Conservation (phyloP, 176 grass and related monocot species). For the Tillandsia leiboldiana region DNA sequence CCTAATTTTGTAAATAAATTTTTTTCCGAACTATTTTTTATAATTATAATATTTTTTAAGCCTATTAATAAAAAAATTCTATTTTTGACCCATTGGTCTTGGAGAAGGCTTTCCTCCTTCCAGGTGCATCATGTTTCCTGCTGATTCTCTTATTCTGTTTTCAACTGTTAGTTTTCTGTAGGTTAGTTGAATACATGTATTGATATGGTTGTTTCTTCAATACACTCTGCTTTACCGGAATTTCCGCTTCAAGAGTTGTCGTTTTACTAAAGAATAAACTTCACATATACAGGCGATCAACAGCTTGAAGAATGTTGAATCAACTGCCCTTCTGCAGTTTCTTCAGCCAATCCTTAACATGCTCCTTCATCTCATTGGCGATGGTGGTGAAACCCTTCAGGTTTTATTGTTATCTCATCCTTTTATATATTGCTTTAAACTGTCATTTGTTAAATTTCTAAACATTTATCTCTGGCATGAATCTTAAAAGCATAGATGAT, state of each 20-base stretch:
- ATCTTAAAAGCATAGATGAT: too few relatives aligned
- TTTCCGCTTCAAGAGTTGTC: background rate
- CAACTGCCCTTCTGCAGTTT: conserved; percentile 79
- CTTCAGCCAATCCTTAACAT: conserved; percentile 96
- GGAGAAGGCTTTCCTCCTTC: too few relatives aligned
- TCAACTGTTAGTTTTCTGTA: too few relatives aligned
- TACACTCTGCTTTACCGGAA: background rate
- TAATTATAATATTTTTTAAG: too few relatives aligned
- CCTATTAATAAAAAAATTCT: too few relatives aligned
- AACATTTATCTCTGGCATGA: too few relatives aligned
- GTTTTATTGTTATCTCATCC: conserved; percentile 29
- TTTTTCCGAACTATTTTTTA: too few relatives aligned
- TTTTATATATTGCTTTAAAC: background rate
- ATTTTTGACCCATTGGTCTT: too few relatives aligned
- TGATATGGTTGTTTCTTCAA: background rate
- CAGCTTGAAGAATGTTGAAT: conserved; percentile 99
- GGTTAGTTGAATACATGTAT: background rate
- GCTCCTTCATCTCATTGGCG: conserved; percentile 98
- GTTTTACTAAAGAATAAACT: conserved; percentile 11
- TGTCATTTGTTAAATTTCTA: too few relatives aligned
- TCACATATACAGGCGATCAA: conserved; percentile 69
- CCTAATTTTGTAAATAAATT: too few relatives aligned
- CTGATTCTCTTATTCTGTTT: too few relatives aligned
- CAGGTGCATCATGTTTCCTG: too few relatives aligned
- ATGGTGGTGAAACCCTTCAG: conserved; percentile 99